A percentile compares a stretch with the other conserved stretches of the same genome.
Conservation (phyloP, 352 stramenopile genomes). For the Globisporangium spiculum region DNA sequence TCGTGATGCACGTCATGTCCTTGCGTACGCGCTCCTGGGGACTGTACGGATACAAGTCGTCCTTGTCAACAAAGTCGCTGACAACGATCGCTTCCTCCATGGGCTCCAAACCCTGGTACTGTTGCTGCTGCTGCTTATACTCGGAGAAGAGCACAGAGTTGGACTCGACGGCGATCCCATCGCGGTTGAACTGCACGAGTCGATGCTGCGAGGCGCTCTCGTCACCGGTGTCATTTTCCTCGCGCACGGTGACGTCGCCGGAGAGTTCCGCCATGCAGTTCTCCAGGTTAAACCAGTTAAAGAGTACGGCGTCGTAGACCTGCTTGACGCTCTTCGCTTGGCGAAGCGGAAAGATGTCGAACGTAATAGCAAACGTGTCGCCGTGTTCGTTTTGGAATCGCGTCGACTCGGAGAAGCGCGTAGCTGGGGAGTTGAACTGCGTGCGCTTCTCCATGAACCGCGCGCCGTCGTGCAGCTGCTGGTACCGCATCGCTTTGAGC, state of each 20-base stretch:
- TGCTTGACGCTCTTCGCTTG: conserved; percentile 17
- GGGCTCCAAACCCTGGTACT: background rate
- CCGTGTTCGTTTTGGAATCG: conserved; percentile 36
- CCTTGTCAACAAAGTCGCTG: conserved; percentile 13
- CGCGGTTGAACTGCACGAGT: background rate
- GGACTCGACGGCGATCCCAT: conserved; percentile 3
- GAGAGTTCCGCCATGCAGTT: conserved; percentile 11
- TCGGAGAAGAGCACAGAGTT: conserved; percentile 18
- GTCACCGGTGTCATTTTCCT: conserved; percentile 9
- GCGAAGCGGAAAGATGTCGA: conserved; percentile 24
- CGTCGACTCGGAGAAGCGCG: conserved; percentile 22
- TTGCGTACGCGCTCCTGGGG: conserved; percentile 12
- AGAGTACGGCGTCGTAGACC: conserved; percentile 17
- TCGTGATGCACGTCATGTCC: conserved; percentile 9
- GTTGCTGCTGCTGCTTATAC: conserved; percentile 1
- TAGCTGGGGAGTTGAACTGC: conserved; percentile 18
- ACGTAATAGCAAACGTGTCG: conserved; percentile 40
- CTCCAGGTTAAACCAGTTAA: conserved; percentile 14
- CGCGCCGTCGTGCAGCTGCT: conserved; percentile 5
- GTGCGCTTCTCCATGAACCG: conserved; percentile 27
- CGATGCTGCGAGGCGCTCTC: conserved; percentile 9
- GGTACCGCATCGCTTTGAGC: background rate
- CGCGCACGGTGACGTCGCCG: conserved; percentile 15
- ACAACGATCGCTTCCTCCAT: conserved; percentile 9
- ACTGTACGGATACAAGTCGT: conserved; percentile 15